Evolutionary conservation across 805 yeast genomes (phyloP), one percentile per base, ranked within the genome.

Genomic region (Blastobotrys attinorum): DNA sequence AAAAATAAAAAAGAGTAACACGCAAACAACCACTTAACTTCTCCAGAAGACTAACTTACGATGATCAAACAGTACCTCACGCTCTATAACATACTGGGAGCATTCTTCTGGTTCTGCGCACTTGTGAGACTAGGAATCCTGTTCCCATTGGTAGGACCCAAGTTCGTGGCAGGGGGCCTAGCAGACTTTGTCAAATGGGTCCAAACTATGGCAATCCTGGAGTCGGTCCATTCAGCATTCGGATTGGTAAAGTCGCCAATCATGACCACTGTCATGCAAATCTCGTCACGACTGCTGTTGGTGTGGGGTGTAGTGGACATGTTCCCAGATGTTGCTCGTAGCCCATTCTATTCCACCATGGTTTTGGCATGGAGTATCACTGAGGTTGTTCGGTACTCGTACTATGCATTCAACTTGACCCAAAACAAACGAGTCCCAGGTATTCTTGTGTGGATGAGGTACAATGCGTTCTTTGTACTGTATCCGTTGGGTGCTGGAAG

Each of bases 401-500:
- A 77, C 67, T 94, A 92, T 60, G 89, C 94, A 5, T 71, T 81
- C 43, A 79, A 79, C 52, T 63, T 83, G 48, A 59, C 62, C 21
- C 67, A 71, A 22, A 66, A 67, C 6, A 76, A 72, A 1, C 57
- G 66, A 1, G 80, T 83, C 13, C 83, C 92, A 3, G 54, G 58
- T 31, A 59, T 67, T 58, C 69, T 90, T 52, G 74, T 79, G 16
- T 75, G 81, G 72, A 65, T 87, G 50, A 76, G 98, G 57, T 92
- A 92, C 71, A 83, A 84, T 50, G 66, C 86, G 22, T 92, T 92
- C 64, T 74, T 76, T 52, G 76, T 86, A 2, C 69, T 92, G 51
- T 92, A 92, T 58, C 98, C 98, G 16, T 63, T 83, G 17, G 98
- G 98, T 2, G 96, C 89, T n/a, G 75, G 83, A 1, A 78, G 90